Evolutionary conservation across 1,284 basidiomycete species (phyloP).

Genomic region (Papiliotrema terrestris): DNA sequence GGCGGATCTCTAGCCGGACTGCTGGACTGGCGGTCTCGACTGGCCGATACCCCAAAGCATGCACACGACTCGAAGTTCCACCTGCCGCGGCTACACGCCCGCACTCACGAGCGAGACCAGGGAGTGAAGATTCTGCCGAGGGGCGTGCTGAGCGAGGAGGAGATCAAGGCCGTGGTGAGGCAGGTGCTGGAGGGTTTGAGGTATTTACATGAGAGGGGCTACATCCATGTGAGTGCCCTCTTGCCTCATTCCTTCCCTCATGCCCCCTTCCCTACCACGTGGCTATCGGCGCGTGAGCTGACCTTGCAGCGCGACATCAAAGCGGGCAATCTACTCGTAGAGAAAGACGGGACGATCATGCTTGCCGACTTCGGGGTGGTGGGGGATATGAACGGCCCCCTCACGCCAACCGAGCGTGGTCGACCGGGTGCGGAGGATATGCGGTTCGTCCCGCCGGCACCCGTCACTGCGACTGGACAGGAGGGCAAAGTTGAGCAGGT

Average conservation of each 20-base stretch:
- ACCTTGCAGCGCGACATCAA: constrained; percentile 41
- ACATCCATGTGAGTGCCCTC: constrained; percentile 63
- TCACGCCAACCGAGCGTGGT: constrained; percentile 12
- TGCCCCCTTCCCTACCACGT: too few relatives aligned
- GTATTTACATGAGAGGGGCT: constrained; percentile 83
- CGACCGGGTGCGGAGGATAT: constrained; percentile 16
- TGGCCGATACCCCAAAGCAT: constrained; percentile 1
- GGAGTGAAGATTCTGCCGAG: not conserved
- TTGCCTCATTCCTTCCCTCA: not conserved
- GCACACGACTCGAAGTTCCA: not conserved
- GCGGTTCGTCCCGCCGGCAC: not conserved
- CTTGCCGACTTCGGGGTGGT: constrained; percentile 91
- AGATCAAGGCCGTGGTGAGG: constrained; percentile 54
- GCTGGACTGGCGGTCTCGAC: constrained; percentile 31
- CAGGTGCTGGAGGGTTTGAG: constrained; percentile 81
- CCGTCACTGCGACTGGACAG: not conserved
- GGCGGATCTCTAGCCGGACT: constrained; percentile 42
- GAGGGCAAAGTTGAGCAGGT: not conserved
- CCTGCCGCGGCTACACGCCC: not conserved
- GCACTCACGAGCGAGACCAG: not conserved
- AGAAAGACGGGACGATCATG: constrained; percentile 69
- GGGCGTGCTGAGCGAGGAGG: constrained; percentile 35
- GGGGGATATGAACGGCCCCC: constrained; percentile 30
- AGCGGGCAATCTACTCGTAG: constrained; percentile 88
- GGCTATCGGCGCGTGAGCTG: too few relatives aligned